These are phyloP conservation scores for Aspergillus nidulans DNA, from an alignment of 495 filamentous ascomycete genomes.

Conservation along the genomic window DNA sequence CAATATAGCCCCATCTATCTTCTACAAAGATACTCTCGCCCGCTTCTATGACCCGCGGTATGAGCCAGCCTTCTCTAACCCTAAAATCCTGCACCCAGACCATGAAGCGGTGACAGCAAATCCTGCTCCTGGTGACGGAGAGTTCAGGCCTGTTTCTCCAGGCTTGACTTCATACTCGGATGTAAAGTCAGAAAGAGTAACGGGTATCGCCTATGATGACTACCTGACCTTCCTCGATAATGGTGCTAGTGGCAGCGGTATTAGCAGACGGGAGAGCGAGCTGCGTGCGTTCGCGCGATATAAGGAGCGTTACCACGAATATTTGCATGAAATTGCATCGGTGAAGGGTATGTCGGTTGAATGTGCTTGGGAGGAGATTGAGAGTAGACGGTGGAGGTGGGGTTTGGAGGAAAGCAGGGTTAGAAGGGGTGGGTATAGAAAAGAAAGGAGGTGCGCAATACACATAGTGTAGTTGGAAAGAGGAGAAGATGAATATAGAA, in stretches of 20 bases:
- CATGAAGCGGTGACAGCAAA: too few species aligned
- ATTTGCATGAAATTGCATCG: conserved; percentile 25
- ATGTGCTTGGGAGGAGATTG: conserved; percentile 18
- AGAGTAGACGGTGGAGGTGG: conserved; percentile 27
- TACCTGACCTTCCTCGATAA: not conserved
- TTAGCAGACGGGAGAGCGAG: not conserved
- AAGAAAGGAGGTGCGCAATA: not conserved
- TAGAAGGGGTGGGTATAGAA: not conserved
- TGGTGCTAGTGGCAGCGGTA: not conserved
- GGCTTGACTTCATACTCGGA: too few species aligned
- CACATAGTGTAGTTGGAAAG: not conserved
- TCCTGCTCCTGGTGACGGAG: not conserved
- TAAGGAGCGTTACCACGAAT: conserved; percentile 33
- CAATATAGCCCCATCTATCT: conserved; percentile 5
- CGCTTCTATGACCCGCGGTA: conserved; percentile 18
- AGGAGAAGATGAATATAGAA: not conserved
- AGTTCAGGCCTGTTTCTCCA: not conserved
- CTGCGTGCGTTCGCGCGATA: conserved; percentile 28
- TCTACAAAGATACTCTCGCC: conserved; percentile 20
- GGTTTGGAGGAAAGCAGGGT: conserved; percentile 22
- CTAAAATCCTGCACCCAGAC: too few species aligned
- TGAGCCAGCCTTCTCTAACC: conserved; percentile 22
- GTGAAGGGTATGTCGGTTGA: conserved; percentile 1
- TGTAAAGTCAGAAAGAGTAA: too few species aligned
- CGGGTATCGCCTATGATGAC: not conserved